A percentile compares a stretch with the other conserved stretches of the same genome.
Evolutionary conservation across 169 alveolate genomes (phyloP).

Genomic region (Cryptosporidium bovis): DNA sequence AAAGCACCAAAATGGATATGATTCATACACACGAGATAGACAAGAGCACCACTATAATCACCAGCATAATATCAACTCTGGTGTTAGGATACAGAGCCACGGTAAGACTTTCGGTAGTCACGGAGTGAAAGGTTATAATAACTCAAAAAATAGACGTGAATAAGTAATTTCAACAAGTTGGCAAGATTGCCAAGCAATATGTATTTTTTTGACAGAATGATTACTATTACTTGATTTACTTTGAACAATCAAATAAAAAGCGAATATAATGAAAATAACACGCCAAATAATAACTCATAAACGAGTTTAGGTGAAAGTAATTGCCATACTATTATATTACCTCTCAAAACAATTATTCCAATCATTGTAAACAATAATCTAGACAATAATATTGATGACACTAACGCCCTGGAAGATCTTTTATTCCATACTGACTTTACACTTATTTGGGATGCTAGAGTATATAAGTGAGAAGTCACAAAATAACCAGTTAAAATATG

Average conservation of each 20-base stretch:
- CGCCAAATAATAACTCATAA: constrained; percentile 10
- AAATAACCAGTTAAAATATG: constrained; percentile 15
- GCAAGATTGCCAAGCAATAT: too few species aligned
- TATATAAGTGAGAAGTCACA: constrained; percentile 37
- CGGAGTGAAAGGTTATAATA: too few species aligned
- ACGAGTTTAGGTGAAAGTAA: constrained; percentile 39
- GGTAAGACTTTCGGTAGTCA: too few species aligned
- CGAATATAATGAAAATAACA: constrained; percentile 21
- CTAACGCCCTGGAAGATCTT: constrained; percentile 10
- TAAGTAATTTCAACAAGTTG: too few species aligned
- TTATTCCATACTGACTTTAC: neutral
- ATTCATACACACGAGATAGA: too few species aligned
- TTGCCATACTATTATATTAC: constrained; percentile 43
- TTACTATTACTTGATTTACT: neutral
- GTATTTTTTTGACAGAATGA: neutral
- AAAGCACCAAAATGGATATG: too few species aligned
- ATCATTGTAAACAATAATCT: constrained; percentile 11
- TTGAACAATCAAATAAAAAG: neutral
- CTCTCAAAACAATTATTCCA: constrained; percentile 18
- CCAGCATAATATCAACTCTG: neutral
- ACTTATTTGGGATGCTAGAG: neutral
- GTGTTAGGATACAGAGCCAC: neutral
- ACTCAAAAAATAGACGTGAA: too few species aligned
- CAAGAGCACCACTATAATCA: too few species aligned
- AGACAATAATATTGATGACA: constrained; percentile 15